These are phyloP conservation scores for Suhomyces vadensis DNA, from an alignment of 805 yeast genomes.

Conservation along the genomic window DNA sequence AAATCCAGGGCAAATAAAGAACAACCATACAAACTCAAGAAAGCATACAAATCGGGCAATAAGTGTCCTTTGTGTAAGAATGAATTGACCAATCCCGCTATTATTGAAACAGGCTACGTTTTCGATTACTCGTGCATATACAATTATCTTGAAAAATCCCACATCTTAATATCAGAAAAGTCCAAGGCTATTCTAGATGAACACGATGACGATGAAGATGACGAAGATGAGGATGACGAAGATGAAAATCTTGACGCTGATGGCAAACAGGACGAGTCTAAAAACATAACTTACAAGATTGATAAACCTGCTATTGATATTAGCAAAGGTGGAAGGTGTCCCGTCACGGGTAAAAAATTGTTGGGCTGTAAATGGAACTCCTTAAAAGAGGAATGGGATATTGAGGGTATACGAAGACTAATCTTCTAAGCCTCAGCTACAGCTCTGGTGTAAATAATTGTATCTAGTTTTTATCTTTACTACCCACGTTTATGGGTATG, in stretches of 20 bases:
- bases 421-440: conserved; percentile 44
- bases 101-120: conserved; percentile 88
- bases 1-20: conserved; percentile 1
- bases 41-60: conserved; percentile 31
- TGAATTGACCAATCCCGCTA: conserved; percentile 72
- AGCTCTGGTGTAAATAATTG: not conserved
- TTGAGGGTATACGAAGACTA: conserved; percentile 75
- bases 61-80: conserved; percentile 72
- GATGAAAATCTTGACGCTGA: conserved; percentile 13
- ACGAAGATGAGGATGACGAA: conserved; percentile 14
- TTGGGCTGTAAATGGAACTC: conserved; percentile 69
- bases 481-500: conserved; percentile 1
- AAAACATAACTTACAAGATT: not conserved
- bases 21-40: not conserved
- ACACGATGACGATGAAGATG: conserved; percentile 18
- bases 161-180: conserved; percentile 29
- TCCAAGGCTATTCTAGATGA: conserved; percentile 17
- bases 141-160: conserved; percentile 54
- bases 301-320: conserved; percentile 26
- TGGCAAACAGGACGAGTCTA: conserved; percentile 9
- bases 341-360: conserved; percentile 71
- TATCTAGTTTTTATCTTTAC: not conserved
- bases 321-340: conserved; percentile 71
- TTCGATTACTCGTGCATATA: conserved; percentile 87
- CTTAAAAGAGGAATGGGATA: conserved; percentile 62